Base-by-base conservation (phyloP, 306 rosid species). In the Castanea sativa region DNA sequence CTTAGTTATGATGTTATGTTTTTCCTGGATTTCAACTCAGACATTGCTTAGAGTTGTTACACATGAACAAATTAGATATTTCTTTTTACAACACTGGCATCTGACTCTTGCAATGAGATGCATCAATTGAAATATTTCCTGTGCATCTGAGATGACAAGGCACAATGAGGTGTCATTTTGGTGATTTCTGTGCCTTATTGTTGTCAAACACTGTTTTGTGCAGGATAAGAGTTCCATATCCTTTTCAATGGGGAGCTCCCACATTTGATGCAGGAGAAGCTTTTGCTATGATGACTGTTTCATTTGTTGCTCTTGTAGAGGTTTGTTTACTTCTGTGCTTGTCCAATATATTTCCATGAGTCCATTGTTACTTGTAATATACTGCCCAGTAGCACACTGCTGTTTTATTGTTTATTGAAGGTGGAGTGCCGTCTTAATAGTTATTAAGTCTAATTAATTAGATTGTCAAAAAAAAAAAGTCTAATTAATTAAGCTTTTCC, bases 211-310 rank as follows among this genome's bases (percentile, higher is more conserved):
- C 72, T 15, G 57, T 10, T 19, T 27, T 55, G 27, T 73, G 71
- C 89, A 94, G 99, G 99, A 92, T 94, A 71, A 89, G 99, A 80
- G 80, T 94, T 53, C 99, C 99, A 1, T 94, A 92, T 80, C 99
- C 99, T 59, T 94, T 94, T 88, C 99, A 94, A 78, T 94, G 99
- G 99, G 99, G 99, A 76, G 97, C 97, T 60, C 99, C 99, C 30
- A 92, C 94, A 77, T 94, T 94, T 74, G 95, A 94, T 67, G 97
- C 99, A 7, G 99, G 99, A 61, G 99, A 94, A 88, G 84, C 97
- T 71, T 94, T 94, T 83, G 99, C 99, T 59, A 94, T 94, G 99
- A 94, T 94, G 99, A 92, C 95, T 73, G 89, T 96, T 83, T 87
- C 97, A 41, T 89, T 94, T 80, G 99, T 94, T 83, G 91, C 97